phyloP scores from a whole-genome alignment of 78 protist genomes.

The Chrysochromulina tobinii region DNA sequence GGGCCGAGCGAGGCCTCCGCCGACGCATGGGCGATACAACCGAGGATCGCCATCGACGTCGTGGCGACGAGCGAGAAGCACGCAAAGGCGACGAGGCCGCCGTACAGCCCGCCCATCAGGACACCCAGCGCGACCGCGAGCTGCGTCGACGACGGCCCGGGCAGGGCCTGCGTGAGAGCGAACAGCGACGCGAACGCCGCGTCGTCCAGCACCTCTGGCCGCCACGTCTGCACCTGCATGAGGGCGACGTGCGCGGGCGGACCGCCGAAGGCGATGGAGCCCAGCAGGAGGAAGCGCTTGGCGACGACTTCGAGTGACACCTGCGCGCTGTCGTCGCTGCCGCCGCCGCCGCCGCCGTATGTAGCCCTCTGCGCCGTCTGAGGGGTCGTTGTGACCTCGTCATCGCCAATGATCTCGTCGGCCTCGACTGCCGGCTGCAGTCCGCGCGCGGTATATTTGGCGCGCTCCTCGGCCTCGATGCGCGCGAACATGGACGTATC shows the following conservation, averaged over 20 bases:
- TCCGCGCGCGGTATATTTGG: too few species aligned
- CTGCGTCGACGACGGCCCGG: slow-evolving; percentile 26
- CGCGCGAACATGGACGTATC: too few species aligned
- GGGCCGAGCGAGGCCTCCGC: too few species aligned
- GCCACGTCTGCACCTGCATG: background rate
- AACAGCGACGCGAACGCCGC: background rate
- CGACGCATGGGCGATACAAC: too few species aligned
- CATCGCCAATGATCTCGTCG: too few species aligned
- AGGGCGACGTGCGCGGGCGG: slow-evolving; percentile 20
- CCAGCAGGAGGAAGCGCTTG: background rate
- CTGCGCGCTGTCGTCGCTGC: too few species aligned
- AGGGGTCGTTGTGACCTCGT: too few species aligned
- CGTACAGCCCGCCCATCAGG: background rate
- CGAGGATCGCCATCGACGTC: too few species aligned
- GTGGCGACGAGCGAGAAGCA: background rate
- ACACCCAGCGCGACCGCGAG: background rate
- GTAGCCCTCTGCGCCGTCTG: too few species aligned
- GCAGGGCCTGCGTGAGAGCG: background rate
- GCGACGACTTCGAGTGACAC: background rate
- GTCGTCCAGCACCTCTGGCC: background rate
- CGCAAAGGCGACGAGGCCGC: background rate
- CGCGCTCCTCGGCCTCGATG: too few species aligned
- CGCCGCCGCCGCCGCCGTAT: too few species aligned
- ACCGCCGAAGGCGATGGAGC: background rate
- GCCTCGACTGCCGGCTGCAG: too few species aligned